Evolutionary conservation across 108 stramenopile genomes (phyloP), one percentile per base, ranked within the genome.

Genomic region (Conticribra guillardii): DNA sequence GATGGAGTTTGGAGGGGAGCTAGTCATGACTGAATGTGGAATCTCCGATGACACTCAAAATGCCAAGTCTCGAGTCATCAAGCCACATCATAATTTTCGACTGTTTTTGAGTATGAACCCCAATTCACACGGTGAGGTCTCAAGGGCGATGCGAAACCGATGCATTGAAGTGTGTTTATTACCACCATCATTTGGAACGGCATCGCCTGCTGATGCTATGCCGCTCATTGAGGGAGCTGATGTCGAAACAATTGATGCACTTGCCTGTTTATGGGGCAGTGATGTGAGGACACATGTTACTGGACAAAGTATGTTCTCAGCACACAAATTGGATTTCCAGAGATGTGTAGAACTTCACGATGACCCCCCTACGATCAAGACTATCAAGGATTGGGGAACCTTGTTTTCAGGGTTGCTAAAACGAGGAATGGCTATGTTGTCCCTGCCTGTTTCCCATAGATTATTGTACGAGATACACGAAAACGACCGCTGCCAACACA

Each of bases 71-170:
- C 73, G 97, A 37, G 64, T 89, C 9, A 82, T 99, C 26, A 80
- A 80, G 23, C 94, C 96, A 5, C 98, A 99, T 61, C 90, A 90
- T 22, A 88, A 93, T 63, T 99, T 99, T 69, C 88, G 98, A 22
- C 58, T 99, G 9, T 99, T 99, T 66, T 76, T 99, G 17, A 83
- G 92, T 16, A 94, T 96, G 87, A 91, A 99, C 68, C 81, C 95
- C 2, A 59, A 53, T 1, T 78, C 74, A 48, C 92, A 83, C 50
- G 95, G 98, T 17, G 99, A 99, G 75, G 86, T 99, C 0, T 97
- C 96, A 0, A 89, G 98, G 26, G 98, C 99, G 17, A 99, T 99
- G 99, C 80, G 99, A 49, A 99, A 99, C 80, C 87, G 99, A 41
- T 99, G 99, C 67, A 84, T 99, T 5, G 98, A 99, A 84, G 67